Base-by-base conservation (phyloP, 768 basidiomycete species). In the Vararia minispora region DNA sequence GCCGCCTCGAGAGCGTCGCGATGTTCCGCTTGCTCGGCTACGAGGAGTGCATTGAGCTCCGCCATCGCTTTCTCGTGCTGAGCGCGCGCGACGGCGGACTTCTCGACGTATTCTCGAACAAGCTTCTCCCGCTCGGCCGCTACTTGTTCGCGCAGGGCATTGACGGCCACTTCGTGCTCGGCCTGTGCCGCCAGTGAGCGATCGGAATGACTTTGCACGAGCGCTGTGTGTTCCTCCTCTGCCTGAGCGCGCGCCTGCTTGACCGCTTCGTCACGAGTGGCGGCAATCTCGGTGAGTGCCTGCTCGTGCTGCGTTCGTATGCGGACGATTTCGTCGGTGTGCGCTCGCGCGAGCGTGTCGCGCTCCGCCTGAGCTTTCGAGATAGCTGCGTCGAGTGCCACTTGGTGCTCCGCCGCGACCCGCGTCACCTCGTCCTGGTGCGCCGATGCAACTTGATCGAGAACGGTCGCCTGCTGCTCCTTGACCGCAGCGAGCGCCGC, bases 371-470 rank as follows among this genome's bases (percentile, higher is more conserved):
- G 61, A 25, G 58, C 55, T 22, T 58, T 49, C 10, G 51, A 30
- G 22, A 41, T 28, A 4, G 48, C 45, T 4, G 47, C 50, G 22
- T 51, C 48, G 21, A 79, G 47, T 2, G 58, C 59, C 6, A 54
- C 47, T 13, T 65, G 57, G 49, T 85, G 78, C 4, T 61, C 55
- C 6, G 55, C 56, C 52, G 69, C 66, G 42, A 82, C 53, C 22
- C 62, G 54, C 6, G 61, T 53, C n/a, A 73, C 43, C 31, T 79
- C 75, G 41, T 66, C 68, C 33, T 72, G 64, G 46, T 86, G 78
- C 7, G 64, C 63, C 25, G 58, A 66, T 46, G 74, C 69, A 24
- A 79, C 48, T 40, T 77, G 73, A 36, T 66, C 59, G 6, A 87
- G 59, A 28, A 73, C 56, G 2, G 55, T 47, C 5, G 69, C 65